phyloP scores from a whole-genome alignment of 257 asterid genomes.

The Plantago elongata region DNA sequence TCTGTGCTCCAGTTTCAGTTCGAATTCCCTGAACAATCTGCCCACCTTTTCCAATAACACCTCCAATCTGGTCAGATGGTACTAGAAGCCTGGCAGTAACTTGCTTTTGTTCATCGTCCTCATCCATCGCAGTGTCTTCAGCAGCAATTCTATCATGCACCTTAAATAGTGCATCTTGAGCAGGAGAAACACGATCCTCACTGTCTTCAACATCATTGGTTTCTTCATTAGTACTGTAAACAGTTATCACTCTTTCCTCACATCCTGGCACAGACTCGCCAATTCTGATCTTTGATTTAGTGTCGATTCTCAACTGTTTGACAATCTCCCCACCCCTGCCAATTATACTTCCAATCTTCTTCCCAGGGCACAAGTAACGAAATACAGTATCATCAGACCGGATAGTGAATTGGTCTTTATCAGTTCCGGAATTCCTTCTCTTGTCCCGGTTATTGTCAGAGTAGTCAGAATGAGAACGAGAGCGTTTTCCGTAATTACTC shows the following conservation, averaged over 20 bases:
- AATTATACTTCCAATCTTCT: constrained; percentile 85
- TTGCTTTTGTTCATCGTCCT: constrained; percentile 57
- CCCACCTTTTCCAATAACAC: constrained; percentile 94
- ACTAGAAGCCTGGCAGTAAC: constrained; percentile 71
- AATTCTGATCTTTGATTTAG: constrained; percentile 83
- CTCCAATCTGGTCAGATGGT: constrained; percentile 94
- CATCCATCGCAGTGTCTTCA: constrained; percentile 52
- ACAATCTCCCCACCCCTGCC: constrained; percentile 96
- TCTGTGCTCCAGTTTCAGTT: constrained; percentile 82
- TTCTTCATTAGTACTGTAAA: constrained; percentile 72
- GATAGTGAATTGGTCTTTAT: constrained; percentile 56
- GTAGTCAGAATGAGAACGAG: constrained; percentile 58
- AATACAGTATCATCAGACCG: constrained; percentile 78
- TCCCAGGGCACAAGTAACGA: constrained; percentile 77
- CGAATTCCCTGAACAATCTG: constrained; percentile 80
- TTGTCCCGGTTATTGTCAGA: constrained; percentile 59
- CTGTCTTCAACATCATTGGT: constrained; percentile 60
- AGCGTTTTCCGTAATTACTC: constrained; percentile 69
- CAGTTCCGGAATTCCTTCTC: constrained; percentile 68
- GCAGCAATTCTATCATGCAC: constrained; percentile 76
- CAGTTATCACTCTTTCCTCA: constrained; percentile 80
- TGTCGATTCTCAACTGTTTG: constrained; percentile 88
- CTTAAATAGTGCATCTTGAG: constrained; percentile 87
- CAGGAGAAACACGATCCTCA: constrained; percentile 64
- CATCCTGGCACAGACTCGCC: constrained; percentile 83